Evolutionary conservation across 805 yeast species (phyloP), one percentile per base, ranked within the genome.

Genomic region (Dipodascopsis uninucleata): DNA sequence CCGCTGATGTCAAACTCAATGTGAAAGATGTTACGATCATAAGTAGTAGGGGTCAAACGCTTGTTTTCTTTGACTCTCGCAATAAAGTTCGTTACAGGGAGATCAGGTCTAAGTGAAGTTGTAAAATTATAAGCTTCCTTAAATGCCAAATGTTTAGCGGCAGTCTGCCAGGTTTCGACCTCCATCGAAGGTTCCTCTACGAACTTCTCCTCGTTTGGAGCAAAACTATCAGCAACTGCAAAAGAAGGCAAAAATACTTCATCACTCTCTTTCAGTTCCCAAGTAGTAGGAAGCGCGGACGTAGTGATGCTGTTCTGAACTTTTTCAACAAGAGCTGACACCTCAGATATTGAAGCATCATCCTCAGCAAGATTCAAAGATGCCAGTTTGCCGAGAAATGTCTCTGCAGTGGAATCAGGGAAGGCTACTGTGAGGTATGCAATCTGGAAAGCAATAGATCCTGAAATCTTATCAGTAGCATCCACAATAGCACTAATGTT

Each of bases 21-120:
- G 63, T 90, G 96, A 86, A 90, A 90, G 59, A 90, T 89, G 68
- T 90, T 85, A 71, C 97, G 85, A 52, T 85, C 86, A 67, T 90
- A 90, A 59, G 85, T 89, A 28, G 59, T 61, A 4, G 97, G 97
- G 16, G 97, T 90, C 52, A 90, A 82, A 60, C 97, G 79, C 70
- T 80, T 82, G 73, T 89, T 89, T 63, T 85, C 93, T 66, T 87
- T 83, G 42, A 90, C 97, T 65, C 82, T 86, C 45, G 88, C 94
- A 39, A 88, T 76, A 60, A 80, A 88, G 69, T 85, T 88, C 63
- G 82, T 72, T 39, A 84, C 82, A 18, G 96, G 87, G 52, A 86
- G 71, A 58, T 90, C 97, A 22, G 97, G 97, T 70, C 96, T 82
- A 61, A 90, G 73, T 6, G 72, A 70, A 36, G 71, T 63, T n/a